Conservation (phyloP, 2,329 filamentous ascomycete genomes). For the Ophiostoma quercus region DNA sequence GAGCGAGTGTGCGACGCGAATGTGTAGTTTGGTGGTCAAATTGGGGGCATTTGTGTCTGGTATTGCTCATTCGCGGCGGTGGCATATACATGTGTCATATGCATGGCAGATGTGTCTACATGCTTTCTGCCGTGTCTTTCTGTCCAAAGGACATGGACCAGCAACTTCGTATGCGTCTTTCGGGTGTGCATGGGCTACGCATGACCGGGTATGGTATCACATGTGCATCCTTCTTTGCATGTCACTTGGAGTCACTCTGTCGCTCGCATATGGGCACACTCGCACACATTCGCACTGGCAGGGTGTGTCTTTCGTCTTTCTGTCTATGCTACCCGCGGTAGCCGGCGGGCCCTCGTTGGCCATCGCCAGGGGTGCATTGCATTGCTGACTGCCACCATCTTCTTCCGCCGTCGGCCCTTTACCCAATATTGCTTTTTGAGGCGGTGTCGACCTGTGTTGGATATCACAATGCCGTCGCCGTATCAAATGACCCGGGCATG, state of each 20-base stretch:
- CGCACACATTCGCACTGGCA: not conserved
- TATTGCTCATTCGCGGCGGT: not conserved
- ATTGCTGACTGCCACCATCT: conserved; percentile 2
- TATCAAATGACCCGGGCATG: not conserved
- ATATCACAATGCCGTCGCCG: not conserved
- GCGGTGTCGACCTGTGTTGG: conserved; percentile 1
- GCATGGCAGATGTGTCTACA: too few species aligned
- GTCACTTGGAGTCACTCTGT: not conserved
- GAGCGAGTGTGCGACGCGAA: not conserved
- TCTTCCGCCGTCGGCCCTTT: not conserved
- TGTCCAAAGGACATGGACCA: not conserved
- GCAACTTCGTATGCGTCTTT: not conserved
- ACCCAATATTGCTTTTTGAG: not conserved
- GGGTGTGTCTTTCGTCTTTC: conserved; percentile 1
- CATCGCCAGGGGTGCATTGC: conserved; percentile 1
- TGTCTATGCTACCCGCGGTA: conserved; percentile 16
- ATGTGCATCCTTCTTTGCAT: not conserved
- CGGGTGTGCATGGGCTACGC: not conserved
- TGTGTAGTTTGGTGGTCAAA: not conserved
- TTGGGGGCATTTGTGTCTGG: not conserved
- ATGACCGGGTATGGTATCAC: not conserved
- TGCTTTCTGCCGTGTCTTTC: not conserved
- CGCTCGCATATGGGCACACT: not conserved
- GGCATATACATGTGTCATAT: too few species aligned
- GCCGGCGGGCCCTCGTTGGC: conserved; percentile 9